A percentile compares a stretch with the other conserved stretches of the same genome.
These are phyloP conservation scores for Leavenworthia alabamica DNA, from an alignment of 345 rosid genomes.

Conservation along the genomic window DNA sequence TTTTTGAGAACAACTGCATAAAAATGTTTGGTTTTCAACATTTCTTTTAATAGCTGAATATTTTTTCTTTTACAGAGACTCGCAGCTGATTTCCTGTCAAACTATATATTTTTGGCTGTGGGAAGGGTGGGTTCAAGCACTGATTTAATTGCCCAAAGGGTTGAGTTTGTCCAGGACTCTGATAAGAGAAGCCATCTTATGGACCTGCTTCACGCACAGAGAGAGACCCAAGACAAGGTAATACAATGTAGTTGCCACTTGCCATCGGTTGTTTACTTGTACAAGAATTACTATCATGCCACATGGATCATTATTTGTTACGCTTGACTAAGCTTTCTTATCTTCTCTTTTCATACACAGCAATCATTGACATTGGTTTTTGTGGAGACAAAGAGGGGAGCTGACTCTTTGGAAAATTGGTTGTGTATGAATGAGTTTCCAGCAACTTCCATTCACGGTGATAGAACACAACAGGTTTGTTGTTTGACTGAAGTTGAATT, in stretches of 20 bases:
- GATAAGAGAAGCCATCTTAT: conserved; percentile 98
- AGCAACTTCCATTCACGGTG: conserved; percentile 94
- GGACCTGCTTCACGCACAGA: conserved; percentile 98
- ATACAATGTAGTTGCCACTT: not conserved
- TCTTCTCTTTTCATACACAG: conserved; percentile 39
- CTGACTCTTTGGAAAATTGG: conserved; percentile 94
- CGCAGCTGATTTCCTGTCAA: conserved; percentile 82
- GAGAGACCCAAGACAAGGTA: conserved; percentile 77
- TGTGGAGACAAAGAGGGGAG: conserved; percentile 97
- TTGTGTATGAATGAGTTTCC: conserved; percentile 78
- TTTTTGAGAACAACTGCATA: not conserved
- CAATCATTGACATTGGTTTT: conserved; percentile 92
- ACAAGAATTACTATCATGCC: not conserved
- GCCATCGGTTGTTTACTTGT: conserved; percentile 3
- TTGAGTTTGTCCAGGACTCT: conserved; percentile 84
- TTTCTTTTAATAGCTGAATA: not conserved
- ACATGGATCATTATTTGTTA: not conserved
- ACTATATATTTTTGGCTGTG: conserved; percentile 90
- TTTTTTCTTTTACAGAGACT: conserved; percentile 60
- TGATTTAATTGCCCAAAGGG: conserved; percentile 91
- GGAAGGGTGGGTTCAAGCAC: conserved; percentile 99
- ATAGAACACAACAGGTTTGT: conserved; percentile 81
- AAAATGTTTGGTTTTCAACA: not conserved
- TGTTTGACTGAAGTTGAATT: not conserved
- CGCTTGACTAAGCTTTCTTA: not conserved